phyloP scores from a whole-genome alignment of 2,329 filamentous ascomycete genomes.

The Coniochaeta hoffmannii region DNA sequence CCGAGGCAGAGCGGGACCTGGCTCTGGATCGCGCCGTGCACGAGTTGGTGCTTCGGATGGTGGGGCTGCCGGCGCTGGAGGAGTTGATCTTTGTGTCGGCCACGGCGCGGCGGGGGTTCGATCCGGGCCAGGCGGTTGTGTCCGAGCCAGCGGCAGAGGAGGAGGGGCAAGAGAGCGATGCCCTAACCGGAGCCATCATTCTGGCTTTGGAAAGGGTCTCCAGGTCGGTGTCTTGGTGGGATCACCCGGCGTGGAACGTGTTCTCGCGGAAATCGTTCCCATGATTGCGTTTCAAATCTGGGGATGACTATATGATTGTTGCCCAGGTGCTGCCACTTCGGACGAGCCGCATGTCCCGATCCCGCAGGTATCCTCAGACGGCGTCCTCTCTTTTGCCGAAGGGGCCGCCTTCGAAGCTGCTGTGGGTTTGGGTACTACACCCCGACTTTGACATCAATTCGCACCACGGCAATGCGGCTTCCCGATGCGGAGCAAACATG shows the following conservation, averaged over 20 bases:
- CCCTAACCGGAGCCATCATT: not conserved
- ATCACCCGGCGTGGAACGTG: not conserved
- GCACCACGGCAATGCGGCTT: too few species aligned
- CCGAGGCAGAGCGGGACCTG: not conserved
- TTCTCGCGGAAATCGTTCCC: not conserved
- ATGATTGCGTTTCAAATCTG: not conserved
- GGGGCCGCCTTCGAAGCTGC: too few species aligned
- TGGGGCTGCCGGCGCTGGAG: not conserved
- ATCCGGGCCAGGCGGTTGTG: not conserved
- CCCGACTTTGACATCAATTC: too few species aligned
- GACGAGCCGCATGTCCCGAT: too few species aligned
- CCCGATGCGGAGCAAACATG: too few species aligned
- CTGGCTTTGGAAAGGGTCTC: not conserved
- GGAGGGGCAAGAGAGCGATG: not conserved
- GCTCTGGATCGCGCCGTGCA: not conserved
- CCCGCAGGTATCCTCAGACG: too few species aligned
- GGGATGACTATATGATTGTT: too few species aligned
- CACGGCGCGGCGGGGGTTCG: not conserved
- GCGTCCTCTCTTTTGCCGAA: too few species aligned
- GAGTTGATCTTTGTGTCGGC: not conserved
- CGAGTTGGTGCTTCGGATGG: not conserved
- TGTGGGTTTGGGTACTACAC: too few species aligned
- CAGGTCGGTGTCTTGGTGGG: not conserved
- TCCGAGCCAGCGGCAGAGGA: not conserved
- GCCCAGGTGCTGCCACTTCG: too few species aligned